A percentile compares a stretch with the other conserved stretches of the same genome.
Evolutionary conservation across 495 filamentous ascomycete species (phyloP).

Genomic region (Durotheca rogersii): DNA sequence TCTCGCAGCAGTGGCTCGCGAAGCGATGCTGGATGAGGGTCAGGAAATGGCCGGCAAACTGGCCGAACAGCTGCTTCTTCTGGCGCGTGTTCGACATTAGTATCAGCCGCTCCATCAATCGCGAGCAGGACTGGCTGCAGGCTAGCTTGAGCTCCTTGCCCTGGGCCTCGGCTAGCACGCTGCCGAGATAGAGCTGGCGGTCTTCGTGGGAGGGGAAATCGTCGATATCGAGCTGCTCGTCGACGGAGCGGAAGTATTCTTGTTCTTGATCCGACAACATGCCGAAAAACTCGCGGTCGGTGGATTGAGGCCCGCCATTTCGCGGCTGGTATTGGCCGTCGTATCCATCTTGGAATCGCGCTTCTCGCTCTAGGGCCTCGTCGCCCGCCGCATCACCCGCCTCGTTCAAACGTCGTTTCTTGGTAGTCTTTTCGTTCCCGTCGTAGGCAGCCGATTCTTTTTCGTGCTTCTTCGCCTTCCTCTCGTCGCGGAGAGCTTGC

Average conservation of each 20-base stretch:
- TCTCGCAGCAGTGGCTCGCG: conserved; percentile 95
- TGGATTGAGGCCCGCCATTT: conserved; percentile 25
- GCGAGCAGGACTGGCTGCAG: conserved; percentile 89
- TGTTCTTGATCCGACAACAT: conserved; percentile 86
- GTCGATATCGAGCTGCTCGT: conserved; percentile 84
- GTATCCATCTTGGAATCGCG: conserved; percentile 29
- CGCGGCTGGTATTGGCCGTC: conserved; percentile 12
- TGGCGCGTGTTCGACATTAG: conserved; percentile 75
- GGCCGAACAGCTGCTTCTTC: conserved; percentile 79
- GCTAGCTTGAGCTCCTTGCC: conserved; percentile 96
- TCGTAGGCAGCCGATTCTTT: conserved; percentile 35
- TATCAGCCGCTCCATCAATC: conserved; percentile 89
- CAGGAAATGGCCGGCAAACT: conserved; percentile 85
- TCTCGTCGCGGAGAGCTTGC: conserved; percentile 50
- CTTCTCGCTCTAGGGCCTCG: conserved; percentile 34
- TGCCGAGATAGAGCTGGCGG: conserved; percentile 74
- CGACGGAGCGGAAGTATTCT: conserved; percentile 88
- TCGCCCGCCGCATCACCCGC: conserved; percentile 20
- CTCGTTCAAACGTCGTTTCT: conserved; percentile 42
- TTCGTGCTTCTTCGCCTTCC: conserved; percentile 44
- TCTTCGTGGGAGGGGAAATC: conserved; percentile 79
- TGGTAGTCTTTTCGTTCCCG: conserved; percentile 31
- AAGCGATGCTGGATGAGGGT: conserved; percentile 91
- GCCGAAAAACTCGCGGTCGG: conserved; percentile 73
- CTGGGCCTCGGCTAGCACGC: conserved; percentile 79